Base-by-base conservation (phyloP, 1,284 basidiomycete species). In the Fomitiporia mediterranea region DNA sequence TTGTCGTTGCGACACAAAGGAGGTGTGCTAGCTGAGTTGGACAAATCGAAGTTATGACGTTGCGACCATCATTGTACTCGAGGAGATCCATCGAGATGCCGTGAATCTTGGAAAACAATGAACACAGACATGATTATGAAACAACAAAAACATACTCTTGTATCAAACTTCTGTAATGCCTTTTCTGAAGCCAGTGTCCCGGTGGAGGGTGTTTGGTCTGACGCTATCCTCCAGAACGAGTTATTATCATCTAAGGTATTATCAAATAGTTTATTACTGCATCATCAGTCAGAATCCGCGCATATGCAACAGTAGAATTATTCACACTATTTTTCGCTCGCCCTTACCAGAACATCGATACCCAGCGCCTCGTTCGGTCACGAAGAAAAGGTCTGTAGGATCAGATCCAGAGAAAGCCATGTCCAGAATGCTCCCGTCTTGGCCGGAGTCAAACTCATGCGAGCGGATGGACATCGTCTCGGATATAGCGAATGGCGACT, bases 1-100 rank as follows among this genome's bases (percentile, higher is more conserved):
- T 71, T 0, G 84, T 89, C 0, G 86, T 81, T 35, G 74, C 76
- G 3, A 86, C 62, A 8, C 78, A 76, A 46, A 59, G 47, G 5
- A 63, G 21, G 32, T 60, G 54, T 13, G 43, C 38, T 19, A 39
- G 32, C 19, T 49, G 40, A 15, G 53, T 44, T 25, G 38, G 38
- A 13, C 55, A 58, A 28, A 63, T 34, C 6, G 62, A 64, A 11
- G 63, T 63, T 9, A 64, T 51, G n/a, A 59, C 53, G 34, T 59
- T 37, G n/a, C 32, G 19, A 15, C 32, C 34, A 15, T 58, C 56
- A 17, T 51, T 25, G 21, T 42, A 53, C 25, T 80, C 64, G 21
- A 81, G 67, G 40, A 76, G 66, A 59, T 82, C 75, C 6, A 67
- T 61, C 28, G 37, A 30, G 8, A 19, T 46, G 28, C 19, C 43